Base-by-base conservation (phyloP, 257 asterid genomes). In the Asclepias syriaca region DNA sequence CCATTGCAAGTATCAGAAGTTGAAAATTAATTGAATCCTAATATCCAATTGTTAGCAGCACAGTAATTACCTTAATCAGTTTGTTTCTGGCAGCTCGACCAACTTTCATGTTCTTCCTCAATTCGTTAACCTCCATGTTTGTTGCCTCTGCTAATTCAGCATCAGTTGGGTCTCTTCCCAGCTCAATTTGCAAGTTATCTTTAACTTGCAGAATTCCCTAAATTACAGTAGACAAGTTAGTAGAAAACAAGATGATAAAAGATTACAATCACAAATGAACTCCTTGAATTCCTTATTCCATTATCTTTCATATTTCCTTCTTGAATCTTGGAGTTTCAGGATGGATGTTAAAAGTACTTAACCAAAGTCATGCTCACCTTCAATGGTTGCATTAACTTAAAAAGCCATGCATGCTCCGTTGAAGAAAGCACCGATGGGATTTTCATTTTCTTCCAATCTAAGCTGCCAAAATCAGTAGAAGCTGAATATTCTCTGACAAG, bases 81-180 rank as follows among this genome's bases (percentile, higher is more conserved):
- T 94, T 94, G 85, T 83, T 88, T 85, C 97, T 84, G 54, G 99
- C 93, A 22, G 99, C 97, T 71, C 65, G 90, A 59, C 99, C 97
- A 81, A 89, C 88, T 86, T 85, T 87, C 75, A 89, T 50, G 54
- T 78, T 87, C 73, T 88, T 88, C 86, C 87, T 75, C 40, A 94
- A 80, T 67, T 81, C 88, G 69, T 65, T 22, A 34, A 68, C 72
- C 51, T 84, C 81, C 81, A 81, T 75, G 68, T 81, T 87, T 46
- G 76, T 77, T 34, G 85, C 93, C 80, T 80, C 83, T 8, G 96
- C 97, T 74, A 86, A 66, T 77, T 91, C 97, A 55, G 74, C 82
- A 73, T 88, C 92, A 3, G 87, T 85, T 34, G 84, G 79, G 19
- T 88, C 97, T 80, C 96, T 72, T 83, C 84, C 88, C 81, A 91